These are phyloP conservation scores for Cardamine resedifolia DNA, from an alignment of 345 rosid species.

Conservation along the genomic window DNA sequence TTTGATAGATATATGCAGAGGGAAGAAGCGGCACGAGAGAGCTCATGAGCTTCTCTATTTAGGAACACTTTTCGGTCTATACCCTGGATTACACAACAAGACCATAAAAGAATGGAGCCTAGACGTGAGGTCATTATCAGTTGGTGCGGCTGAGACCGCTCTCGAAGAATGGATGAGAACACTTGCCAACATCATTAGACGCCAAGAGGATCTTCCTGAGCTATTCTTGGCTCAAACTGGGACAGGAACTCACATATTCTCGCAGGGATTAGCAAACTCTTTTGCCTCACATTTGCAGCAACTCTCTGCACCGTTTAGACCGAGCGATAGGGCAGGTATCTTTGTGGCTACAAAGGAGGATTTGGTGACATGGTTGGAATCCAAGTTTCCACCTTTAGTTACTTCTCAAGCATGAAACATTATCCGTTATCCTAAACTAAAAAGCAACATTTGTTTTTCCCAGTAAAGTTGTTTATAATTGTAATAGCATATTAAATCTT, in stretches of 20 bases:
- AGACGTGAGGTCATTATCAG: conserved; percentile 78
- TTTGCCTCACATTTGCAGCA: conserved; percentile 65
- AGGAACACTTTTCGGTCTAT: conserved; percentile 73
- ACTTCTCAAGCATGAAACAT: conserved; percentile 30
- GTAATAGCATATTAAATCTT: conserved; percentile 27
- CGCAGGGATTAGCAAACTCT: conserved; percentile 76
- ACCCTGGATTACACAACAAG: conserved; percentile 76
- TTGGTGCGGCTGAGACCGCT: conserved; percentile 89
- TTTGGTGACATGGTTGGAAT: conserved; percentile 66
- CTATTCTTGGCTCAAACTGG: conserved; percentile 78
- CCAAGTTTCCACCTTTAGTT: conserved; percentile 49
- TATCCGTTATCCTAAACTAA: conserved; percentile 13
- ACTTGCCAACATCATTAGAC: conserved; percentile 53
- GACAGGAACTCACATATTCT: conserved; percentile 75
- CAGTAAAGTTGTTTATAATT: conserved; percentile 32
- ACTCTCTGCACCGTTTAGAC: conserved; percentile 74
- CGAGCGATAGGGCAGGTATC: conserved; percentile 57
- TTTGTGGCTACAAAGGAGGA: conserved; percentile 85
- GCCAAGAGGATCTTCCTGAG: conserved; percentile 69
- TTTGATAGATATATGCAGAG: conserved; percentile 79
- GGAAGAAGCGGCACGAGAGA: conserved; percentile 51
- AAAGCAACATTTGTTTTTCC: conserved; percentile 28
- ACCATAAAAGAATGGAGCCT: conserved; percentile 73
- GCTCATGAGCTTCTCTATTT: conserved; percentile 87
- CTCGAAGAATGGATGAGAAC: conserved; percentile 91